Base-by-base conservation (phyloP, 2,329 filamentous ascomycete species). In the Thielaviopsis euricoi region DNA sequence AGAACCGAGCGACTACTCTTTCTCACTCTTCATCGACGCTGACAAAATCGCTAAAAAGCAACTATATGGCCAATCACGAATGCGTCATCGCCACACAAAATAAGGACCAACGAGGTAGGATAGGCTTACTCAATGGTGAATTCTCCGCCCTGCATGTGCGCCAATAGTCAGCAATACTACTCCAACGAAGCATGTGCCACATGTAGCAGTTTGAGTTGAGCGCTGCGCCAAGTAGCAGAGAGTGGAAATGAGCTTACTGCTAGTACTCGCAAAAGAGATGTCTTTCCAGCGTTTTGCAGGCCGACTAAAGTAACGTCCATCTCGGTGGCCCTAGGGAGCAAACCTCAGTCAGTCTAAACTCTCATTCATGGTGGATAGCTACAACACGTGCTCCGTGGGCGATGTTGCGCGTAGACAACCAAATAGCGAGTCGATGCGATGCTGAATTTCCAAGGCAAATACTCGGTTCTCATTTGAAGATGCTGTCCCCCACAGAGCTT, bases 271-370 rank as follows among this genome's bases (percentile, higher is more conserved):
- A 98, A 77, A 67, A 98, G 73, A 62, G 91, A 97, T 46, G 93
- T 97, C 76, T 98, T 98, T 67, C 93, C 93, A 60, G 93, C 93
- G 74, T 97, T 97, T 70, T 98, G 93, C 68, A 98, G 76, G 23
- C 93, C 93, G 70, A 98, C 91, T 86, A 98, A 95, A 65, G 93
- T 97, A 69, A 98, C 91, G 74, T 98, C 93, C 90, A 98, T 96
- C 76, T 98, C 93, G 64, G 90, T 95, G 65, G 91, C 89, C 93
- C 91, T 96, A 64, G 43, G 62, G 59, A 55, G 49, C 10, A n/a
- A 19, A 22, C 17, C 19, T 40, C 15, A 25, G 53, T 60, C 51
- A 60, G 58, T 55, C 37, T 29, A 10, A 10, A 10, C 19, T 56
- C 13, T 46, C 46, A 22, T 25, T 23, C 10, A 17, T 40, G 22